phyloP scores from a whole-genome alignment of 148 eudicot genomes.

The Agrostemma githago region DNA sequence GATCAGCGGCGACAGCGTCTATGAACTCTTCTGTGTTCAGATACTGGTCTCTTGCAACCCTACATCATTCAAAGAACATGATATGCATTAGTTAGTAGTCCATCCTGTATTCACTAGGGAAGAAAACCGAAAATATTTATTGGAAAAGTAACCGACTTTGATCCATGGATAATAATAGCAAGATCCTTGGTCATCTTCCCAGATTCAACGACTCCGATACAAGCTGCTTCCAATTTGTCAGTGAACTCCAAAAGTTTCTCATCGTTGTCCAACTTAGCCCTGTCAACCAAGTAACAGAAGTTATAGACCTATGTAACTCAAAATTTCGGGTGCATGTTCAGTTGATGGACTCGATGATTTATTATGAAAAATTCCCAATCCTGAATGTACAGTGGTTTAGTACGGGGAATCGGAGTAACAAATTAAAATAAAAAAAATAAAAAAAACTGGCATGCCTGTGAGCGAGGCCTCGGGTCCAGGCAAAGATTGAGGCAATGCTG shows the following conservation, averaged over 20 bases:
- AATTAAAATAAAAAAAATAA: background rate
- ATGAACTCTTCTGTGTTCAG: slow-evolving; percentile 91
- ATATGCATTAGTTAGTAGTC: background rate
- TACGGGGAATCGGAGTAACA: background rate
- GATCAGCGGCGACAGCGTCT: slow-evolving; percentile 78
- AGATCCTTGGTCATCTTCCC: slow-evolving; percentile 99
- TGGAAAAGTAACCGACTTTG: slow-evolving; percentile 45
- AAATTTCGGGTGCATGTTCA: background rate
- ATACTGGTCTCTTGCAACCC: slow-evolving; percentile 57
- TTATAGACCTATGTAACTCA: background rate
- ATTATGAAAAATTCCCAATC: background rate
- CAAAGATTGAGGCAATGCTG: slow-evolving; percentile 94
- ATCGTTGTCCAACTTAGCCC: slow-evolving; percentile 78
- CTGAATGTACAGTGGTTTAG: background rate
- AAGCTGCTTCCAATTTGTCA: slow-evolving; percentile 81
- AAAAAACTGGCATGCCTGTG: slow-evolving; percentile 48
- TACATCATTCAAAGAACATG: slow-evolving; percentile 17
- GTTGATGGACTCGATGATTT: background rate
- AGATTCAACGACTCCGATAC: slow-evolving; percentile 74
- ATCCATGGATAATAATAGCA: slow-evolving; percentile 77
- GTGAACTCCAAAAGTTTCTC: slow-evolving; percentile 66
- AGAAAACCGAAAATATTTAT: background rate
- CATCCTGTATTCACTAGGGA: background rate
- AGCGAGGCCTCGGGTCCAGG: slow-evolving; percentile 91
- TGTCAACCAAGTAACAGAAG: slow-evolving; percentile 22